Evolutionary conservation across 352 stramenopile genomes (phyloP).

Genomic region (Globisporangium parvum): DNA sequence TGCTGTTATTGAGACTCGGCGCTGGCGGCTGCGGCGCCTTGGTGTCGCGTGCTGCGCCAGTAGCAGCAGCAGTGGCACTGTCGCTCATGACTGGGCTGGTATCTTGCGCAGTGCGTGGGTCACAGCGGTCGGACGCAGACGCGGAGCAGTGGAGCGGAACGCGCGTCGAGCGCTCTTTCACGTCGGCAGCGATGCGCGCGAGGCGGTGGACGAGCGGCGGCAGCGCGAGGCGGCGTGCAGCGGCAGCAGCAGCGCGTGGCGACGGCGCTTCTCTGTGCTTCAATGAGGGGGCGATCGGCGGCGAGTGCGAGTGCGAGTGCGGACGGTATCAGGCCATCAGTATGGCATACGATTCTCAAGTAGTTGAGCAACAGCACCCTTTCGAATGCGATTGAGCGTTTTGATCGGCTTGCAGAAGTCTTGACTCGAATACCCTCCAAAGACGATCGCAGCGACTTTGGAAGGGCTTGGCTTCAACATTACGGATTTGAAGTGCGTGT

Average conservation of each 20-base stretch:
- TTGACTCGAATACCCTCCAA: no score
- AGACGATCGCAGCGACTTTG: no score
- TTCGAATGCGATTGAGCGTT: neutral
- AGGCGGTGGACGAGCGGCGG: neutral
- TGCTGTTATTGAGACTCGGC: constrained; percentile 9
- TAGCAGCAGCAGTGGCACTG: neutral
- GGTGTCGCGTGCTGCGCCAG: neutral
- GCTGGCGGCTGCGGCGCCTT: constrained; percentile 3
- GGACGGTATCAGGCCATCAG: no score
- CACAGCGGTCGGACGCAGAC: neutral
- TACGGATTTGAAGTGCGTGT: no score
- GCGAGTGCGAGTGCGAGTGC: no score
- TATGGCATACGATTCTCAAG: no score
- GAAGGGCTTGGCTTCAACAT: no score
- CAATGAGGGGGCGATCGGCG: neutral
- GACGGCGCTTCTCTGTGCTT: constrained; percentile 1
- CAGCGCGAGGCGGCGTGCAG: neutral
- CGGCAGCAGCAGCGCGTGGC: no score
- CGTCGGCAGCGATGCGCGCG: neutral
- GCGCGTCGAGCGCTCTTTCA: neutral
- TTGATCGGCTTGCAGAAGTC: neutral
- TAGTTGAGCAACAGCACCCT: no score
- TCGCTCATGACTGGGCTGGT: constrained; percentile 5
- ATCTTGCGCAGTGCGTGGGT: neutral
- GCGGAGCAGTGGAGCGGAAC: neutral